Evolutionary conservation across 1,284 basidiomycete species (phyloP), one percentile per base, ranked within the genome.

Genomic region (Irpex rosettiformis): DNA sequence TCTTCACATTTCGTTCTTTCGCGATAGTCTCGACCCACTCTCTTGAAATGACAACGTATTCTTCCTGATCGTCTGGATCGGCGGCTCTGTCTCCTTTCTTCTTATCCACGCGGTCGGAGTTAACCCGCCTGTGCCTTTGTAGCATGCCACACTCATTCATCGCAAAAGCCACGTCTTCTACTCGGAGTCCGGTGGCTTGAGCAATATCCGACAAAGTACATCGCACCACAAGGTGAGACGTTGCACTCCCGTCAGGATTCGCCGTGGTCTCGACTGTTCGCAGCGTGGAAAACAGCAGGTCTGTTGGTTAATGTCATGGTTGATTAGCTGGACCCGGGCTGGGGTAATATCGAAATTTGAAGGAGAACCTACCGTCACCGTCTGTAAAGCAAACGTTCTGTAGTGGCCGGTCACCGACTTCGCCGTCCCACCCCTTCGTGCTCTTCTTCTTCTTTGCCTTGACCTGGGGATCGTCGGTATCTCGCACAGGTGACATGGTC

Each of bases 101-200:
- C 22, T 37, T 29, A 1, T 54, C 54, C 37, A n/a, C 18, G 3
- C 48, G 42, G 7, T 49, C 40, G n/a, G 52, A 52, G 25, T 59
- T 61, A 24, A 52, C 55, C 22, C 55, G 62, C 59, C 64, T 58
- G 25, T 68, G 62, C 30, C 66, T 67, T 6, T 62, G 74, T 18
- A 97, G 77, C 58, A 98, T 75, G 16, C 94, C 94, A 56, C 91
- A 88, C 70, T 97, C 94, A 57, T 90, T 87, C 57, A 98, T 75
- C 1, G 94, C 91, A 70, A 95, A 93, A 0, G 93, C 89, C 0
- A 89, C 84, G 69, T 98, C 96, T 62, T 98, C 94, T 0, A 86
- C 72, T 1, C 93, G 82, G 56, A 98, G 75, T 71, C 92, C 88
- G 45, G 93, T 94, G 11, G 91, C 91, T 10, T 79, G 77, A 3